A percentile compares a stretch with the other conserved stretches of the same genome.
Evolutionary conservation across 306 rosid species (phyloP).

Genomic region (Cucumis hystrix): DNA sequence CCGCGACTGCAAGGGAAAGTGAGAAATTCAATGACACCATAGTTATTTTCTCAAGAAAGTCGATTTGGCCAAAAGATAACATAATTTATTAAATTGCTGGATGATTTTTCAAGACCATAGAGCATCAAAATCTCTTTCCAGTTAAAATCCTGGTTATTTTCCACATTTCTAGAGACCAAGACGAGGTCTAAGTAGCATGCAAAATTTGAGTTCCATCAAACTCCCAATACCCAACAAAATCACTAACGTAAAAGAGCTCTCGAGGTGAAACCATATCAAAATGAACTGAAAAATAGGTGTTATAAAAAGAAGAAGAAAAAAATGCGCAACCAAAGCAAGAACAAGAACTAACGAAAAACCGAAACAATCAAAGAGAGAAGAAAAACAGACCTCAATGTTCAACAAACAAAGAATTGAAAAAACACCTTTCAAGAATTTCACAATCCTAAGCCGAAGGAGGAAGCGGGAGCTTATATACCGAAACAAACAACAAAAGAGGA

Average conservation of each 20-base stretch:
- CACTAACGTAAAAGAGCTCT: conserved; percentile 8
- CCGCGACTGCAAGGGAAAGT: conserved; percentile 43
- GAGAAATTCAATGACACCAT: not conserved
- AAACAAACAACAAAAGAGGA: not conserved
- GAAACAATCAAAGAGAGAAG: not conserved
- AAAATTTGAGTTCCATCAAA: not conserved
- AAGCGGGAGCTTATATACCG: not conserved
- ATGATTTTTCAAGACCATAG: not conserved
- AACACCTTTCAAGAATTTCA: not conserved
- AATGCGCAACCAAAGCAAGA: not conserved
- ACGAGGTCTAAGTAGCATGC: not conserved
- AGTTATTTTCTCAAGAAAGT: not conserved
- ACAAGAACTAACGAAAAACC: not conserved
- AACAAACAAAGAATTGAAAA: not conserved
- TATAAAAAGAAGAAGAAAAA: not conserved
- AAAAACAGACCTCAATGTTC: not conserved
- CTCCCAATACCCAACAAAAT: not conserved
- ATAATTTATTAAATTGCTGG: not conserved
- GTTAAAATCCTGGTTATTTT: not conserved
- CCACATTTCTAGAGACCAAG: not conserved
- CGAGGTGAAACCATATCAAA: conserved; percentile 2
- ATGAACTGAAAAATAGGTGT: not conserved
- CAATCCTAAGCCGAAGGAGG: not conserved
- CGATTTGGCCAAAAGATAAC: not conserved
- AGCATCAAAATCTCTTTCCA: not conserved